Evolutionary conservation across 2,329 filamentous ascomycete genomes (phyloP), one percentile per base, ranked within the genome.

Genomic region (Lecanicillium sp.): DNA sequence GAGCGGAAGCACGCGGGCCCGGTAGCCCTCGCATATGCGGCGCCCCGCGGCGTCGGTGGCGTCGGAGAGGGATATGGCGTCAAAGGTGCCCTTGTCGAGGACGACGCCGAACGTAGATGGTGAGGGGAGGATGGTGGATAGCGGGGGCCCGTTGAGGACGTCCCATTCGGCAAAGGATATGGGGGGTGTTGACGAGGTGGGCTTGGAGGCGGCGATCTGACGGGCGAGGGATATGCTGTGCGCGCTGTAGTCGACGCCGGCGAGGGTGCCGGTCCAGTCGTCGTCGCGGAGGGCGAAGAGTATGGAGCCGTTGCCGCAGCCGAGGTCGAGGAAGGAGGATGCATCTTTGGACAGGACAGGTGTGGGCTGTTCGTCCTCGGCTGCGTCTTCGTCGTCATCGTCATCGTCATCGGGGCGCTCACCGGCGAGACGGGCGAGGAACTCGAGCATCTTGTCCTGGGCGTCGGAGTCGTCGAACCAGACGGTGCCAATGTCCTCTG

Each of bases 41-140:
- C 78, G 70, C 1, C 77, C 82, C 12, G 65, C 62, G 44, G 68
- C 67, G 55, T 74, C 71, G 24, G 61, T 64, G 55, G 83, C 80
- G 49, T 74, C 73, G 45, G 75, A 79, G n/a, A 97, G 71, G 42
- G 83, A 90, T 27, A 98, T 86, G 10, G 93, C 93, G 71, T 98
- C 93, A 64, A 97, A 98, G 1, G 93, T 98, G 37, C 93, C 93
- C 69, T 98, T 98, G 68, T 98, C 93, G n/a, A 96, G 77, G 0
- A 96, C 84, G 0, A 96, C 81, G 66, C 97, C 90, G 70, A 90
- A 97, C 7, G 20, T 63, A 57, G 2, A 76, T 69, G 0, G 63
- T 57, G 0, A 54, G 50, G 27, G 67, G 59, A 4, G 66, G 50
- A 1, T 68, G 69, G 10, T 61, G 60, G 4, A 90, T 67, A 55